A percentile compares a stretch with the other conserved stretches of the same genome.
These are phyloP conservation scores for Flaveria sonorensis DNA, from an alignment of 129 eudicot species.

Conservation along the genomic window DNA sequence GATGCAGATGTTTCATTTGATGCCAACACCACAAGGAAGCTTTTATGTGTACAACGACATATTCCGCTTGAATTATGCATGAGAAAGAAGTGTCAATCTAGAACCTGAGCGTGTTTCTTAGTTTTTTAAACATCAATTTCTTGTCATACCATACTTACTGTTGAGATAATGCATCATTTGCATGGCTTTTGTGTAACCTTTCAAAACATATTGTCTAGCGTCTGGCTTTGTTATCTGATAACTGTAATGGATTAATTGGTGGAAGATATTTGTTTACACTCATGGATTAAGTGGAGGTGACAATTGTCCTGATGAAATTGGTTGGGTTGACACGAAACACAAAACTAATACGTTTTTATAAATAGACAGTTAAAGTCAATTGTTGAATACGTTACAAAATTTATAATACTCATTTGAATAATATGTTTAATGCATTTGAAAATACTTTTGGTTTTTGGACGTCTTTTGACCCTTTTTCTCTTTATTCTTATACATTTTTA, in stretches of 20 bases:
- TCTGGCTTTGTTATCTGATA: conserved; percentile 12
- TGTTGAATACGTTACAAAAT: too few species aligned
- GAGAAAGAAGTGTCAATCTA: conserved; percentile 21
- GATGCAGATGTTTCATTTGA: conserved; percentile 76
- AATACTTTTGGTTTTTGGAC: too few species aligned
- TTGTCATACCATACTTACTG: conserved; percentile 9
- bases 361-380: too few species aligned
- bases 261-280: background rate
- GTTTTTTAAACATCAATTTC: conserved; percentile 10
- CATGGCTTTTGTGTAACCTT: conserved; percentile 17
- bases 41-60: conserved; percentile 62
- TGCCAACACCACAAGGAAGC: conserved; percentile 79
- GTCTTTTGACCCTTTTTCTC: too few species aligned
- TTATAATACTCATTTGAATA: too few species aligned
- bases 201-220: background rate
- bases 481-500: too few species aligned
- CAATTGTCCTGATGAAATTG: too few species aligned
- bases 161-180: conserved; percentile 6
- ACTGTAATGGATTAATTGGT: conserved; percentile 14
- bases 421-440: too few species aligned
- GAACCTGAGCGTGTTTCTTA: conserved; percentile 13
- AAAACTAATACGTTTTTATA: too few species aligned
- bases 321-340: too few species aligned
- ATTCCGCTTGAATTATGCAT: conserved; percentile 64
- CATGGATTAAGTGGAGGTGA: too few species aligned